Evolutionary conservation across 2,329 filamentous ascomycete species (phyloP).

Genomic region (Venturia aucupariae): DNA sequence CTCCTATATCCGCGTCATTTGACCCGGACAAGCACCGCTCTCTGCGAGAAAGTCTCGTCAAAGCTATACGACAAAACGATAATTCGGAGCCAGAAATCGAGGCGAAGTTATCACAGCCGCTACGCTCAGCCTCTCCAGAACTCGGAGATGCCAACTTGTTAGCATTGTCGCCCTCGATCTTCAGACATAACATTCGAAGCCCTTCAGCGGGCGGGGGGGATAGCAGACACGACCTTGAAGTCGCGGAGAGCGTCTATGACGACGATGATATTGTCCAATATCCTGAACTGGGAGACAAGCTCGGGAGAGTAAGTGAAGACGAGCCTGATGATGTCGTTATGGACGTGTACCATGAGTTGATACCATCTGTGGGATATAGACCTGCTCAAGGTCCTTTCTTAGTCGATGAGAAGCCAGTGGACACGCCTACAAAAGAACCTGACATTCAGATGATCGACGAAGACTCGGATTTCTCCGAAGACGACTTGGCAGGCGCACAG

Average conservation of each 20-base stretch:
- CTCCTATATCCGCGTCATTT: background rate
- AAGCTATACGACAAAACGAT: background rate
- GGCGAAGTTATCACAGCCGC: background rate
- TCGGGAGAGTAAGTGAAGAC: background rate
- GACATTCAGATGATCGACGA: background rate
- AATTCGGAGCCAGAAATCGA: background rate
- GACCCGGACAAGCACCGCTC: background rate
- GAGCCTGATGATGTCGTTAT: background rate
- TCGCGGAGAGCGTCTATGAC: background rate
- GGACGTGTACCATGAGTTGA: background rate
- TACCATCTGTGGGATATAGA: background rate
- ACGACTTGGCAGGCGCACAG: background rate
- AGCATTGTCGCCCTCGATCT: constrained; percentile 1
- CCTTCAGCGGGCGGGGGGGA: background rate
- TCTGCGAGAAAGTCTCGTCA: background rate
- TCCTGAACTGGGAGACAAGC: background rate
- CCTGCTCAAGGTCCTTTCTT: background rate
- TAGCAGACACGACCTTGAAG: background rate
- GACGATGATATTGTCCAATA: background rate
- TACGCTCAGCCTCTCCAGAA: constrained; percentile 1
- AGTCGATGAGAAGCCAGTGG: background rate
- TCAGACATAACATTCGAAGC: background rate
- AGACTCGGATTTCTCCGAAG: constrained; percentile 1
- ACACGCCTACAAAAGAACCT: background rate
- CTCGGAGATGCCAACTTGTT: background rate